Base-by-base conservation (phyloP, 176 grass and related monocot species). In the Thalia dealbata region DNA sequence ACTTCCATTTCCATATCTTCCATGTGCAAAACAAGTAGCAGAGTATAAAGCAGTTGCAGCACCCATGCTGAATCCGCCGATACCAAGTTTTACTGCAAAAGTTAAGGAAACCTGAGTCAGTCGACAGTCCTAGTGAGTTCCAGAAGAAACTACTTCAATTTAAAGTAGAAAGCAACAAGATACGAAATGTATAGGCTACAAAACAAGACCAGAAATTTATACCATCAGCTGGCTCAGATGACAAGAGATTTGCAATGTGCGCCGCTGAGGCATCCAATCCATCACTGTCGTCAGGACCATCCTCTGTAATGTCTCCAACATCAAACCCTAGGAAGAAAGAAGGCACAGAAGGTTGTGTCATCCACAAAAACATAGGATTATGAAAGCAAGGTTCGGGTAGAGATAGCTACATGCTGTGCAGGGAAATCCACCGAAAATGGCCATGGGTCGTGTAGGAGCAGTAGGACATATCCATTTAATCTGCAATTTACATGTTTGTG, bases 391-490 rank as follows among this genome's bases (percentile, higher is more conserved):
- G 71, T 50, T 75, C 48, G 10, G 7, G 69, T 71, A 79, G 71
- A 82, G 64, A 80, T 75, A 81, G 80, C 32, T 78, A 97, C 95
- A 97, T 61, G 93, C 89, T 50, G 93, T 92, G 83, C 93, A 92
- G 38, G 93, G 85, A 79, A 97, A 92, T 78, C 90, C 93, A 59
- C 93, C 93, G 61, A 97, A 92, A 78, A 87, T 87, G 0, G 87
- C 88, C 14, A 92, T 90, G 70, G 89, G 70, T 51, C 93, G 73
- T 23, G 87, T 91, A 73, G 93, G 87, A 58, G 90, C 89, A 54
- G 93, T 92, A 73, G 90, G 93, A 70, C 93, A 97, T 78, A 97
- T 97, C 93, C 93, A 97, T 83, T 97, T 97, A 56, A 97, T 82
- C 93, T 97, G 85, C 79, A 86, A 50, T 78, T 27, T 14, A 24